phyloP scores from a whole-genome alignment of 2,329 filamentous ascomycete species.

The Parastagonospora avenae region DNA sequence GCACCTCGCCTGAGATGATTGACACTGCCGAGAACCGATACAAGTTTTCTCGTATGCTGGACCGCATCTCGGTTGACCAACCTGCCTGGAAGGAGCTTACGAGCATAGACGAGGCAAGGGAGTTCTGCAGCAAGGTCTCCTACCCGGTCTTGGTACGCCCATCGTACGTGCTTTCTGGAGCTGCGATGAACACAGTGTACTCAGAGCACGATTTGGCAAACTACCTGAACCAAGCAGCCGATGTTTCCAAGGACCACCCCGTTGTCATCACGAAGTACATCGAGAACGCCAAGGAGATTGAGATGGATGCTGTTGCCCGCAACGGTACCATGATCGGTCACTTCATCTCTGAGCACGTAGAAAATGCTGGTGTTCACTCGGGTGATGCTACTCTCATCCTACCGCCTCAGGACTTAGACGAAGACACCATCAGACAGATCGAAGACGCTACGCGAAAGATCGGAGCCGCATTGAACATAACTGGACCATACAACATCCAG shows the following conservation, averaged over 20 bases:
- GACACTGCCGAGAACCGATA: constrained; percentile 96
- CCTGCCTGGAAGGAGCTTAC: constrained; percentile 98
- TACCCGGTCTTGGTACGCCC: constrained; percentile 96
- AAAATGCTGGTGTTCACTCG: constrained; percentile 98
- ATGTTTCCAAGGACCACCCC: constrained; percentile 92
- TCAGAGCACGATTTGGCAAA: constrained; percentile 88
- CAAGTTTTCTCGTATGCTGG: constrained; percentile 98
- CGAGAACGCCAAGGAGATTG: constrained; percentile 98
- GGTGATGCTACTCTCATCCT: constrained; percentile 95
- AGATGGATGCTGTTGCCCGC: constrained; percentile 97
- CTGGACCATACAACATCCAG: constrained; percentile 97
- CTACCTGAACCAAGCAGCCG: constrained; percentile 87
- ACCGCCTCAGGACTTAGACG: constrained; percentile 89
- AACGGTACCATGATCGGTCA: constrained; percentile 90
- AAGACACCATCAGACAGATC: constrained; percentile 86
- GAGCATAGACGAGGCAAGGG: constrained; percentile 85
- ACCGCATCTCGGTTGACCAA: constrained; percentile 92
- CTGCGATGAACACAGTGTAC: constrained; percentile 99
- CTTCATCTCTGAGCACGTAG: constrained; percentile 98
- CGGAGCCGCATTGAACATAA: constrained; percentile 89
- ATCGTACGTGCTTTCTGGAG: constrained; percentile 95
- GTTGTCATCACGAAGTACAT: constrained; percentile 99
- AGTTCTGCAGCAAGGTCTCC: constrained; percentile 84
- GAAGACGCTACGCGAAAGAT: constrained; percentile 97
- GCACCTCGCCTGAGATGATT: constrained; percentile 98